phyloP scores from a whole-genome alignment of 1,284 basidiomycete genomes.

The Rhodotorula sp. region DNA sequence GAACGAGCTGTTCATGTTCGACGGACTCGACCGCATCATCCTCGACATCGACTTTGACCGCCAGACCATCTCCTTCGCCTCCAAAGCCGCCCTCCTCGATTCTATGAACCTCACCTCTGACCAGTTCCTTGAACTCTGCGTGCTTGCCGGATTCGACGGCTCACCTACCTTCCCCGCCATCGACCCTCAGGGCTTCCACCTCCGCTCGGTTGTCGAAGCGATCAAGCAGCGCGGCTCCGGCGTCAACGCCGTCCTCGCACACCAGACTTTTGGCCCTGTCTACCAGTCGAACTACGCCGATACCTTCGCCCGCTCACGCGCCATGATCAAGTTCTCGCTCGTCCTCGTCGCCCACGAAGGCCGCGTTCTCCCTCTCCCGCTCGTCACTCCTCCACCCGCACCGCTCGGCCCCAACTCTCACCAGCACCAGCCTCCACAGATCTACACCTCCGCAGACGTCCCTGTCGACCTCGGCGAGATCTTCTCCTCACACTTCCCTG shows the following conservation, averaged over 20 bases:
- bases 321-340: conserved; percentile 89
- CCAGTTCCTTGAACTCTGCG: conserved; percentile 90
- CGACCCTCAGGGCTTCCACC: conserved; percentile 72
- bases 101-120: conserved; percentile 78
- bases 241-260: conserved; percentile 54
- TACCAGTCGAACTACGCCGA: conserved; percentile 58
- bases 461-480: conserved; percentile 90
- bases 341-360: conserved; percentile 85
- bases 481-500: conserved; percentile 90
- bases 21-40: conserved; percentile 84
- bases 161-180: conserved; percentile 72
- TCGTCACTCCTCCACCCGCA: conserved; percentile 61
- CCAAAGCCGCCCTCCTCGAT: conserved; percentile 71
- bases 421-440: conserved; percentile 50
- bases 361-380: conserved; percentile 77
- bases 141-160: conserved; percentile 87
- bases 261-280: conserved; percentile 38
- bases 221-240: conserved; percentile 86
- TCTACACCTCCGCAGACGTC: conserved; percentile 74
- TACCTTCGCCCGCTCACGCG: conserved; percentile 81
- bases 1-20: conserved; percentile 83
- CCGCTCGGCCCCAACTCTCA: conserved; percentile 45
- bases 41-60: conserved; percentile 71
- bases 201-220: conserved; percentile 82
- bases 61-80: conserved; percentile 78